phyloP scores from a whole-genome alignment of 768 basidiomycete genomes.

The Cystofilobasidium ferigula region DNA sequence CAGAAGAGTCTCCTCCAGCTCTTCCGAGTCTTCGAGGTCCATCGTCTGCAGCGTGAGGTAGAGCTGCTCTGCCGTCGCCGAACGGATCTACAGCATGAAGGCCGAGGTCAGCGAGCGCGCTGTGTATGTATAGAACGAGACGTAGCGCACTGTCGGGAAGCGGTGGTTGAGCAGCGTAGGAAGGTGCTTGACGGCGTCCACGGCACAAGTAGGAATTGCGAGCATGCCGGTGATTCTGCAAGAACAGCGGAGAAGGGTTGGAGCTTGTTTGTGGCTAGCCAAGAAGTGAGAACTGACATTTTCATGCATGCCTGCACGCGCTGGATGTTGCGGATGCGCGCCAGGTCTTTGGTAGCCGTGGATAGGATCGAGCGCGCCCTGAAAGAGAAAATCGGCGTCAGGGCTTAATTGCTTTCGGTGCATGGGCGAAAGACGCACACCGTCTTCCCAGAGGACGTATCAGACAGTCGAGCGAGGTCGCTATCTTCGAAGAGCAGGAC shows the following conservation, averaged over 20 bases:
- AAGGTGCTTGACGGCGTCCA: constrained; percentile 44
- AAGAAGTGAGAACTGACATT: constrained; percentile 47
- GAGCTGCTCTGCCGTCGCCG: constrained; percentile 68
- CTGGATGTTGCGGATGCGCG: constrained; percentile 48
- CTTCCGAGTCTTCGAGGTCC: constrained; percentile 42
- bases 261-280: constrained; percentile 17
- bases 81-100: constrained; percentile 51
- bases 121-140: too few species aligned
- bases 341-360: constrained; percentile 15
- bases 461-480: constrained; percentile 46
- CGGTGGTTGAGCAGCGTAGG: constrained; percentile 59
- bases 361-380: constrained; percentile 20
- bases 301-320: constrained; percentile 72
- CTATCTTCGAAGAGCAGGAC: constrained; percentile 62
- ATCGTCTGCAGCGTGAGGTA: constrained; percentile 64
- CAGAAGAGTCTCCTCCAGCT: constrained; percentile 27
- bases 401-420: neutral
- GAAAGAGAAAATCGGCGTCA: neutral
- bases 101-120: neutral
- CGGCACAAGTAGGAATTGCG: constrained; percentile 44
- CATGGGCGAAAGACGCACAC: constrained; percentile 43
- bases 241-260: neutral
- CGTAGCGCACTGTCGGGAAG: constrained; percentile 70
- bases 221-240: constrained; percentile 40
- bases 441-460: constrained; percentile 37